Evolutionary conservation across 768 basidiomycete genomes (phyloP), one percentile per base, ranked within the genome.

Genomic region (Leccinellum albellum): DNA sequence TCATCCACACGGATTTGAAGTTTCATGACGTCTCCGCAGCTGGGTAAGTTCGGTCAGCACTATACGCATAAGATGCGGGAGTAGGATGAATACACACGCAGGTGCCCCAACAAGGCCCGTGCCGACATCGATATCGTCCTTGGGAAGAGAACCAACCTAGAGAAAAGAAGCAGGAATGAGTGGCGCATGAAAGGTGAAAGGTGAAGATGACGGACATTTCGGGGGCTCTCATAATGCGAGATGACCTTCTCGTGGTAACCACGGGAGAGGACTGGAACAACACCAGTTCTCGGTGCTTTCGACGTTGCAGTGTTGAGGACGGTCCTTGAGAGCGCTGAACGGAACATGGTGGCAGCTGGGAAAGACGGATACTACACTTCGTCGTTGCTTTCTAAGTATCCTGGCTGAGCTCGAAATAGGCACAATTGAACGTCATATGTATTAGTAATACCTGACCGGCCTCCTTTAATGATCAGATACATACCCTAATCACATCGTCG

Each of bases 21-120:
- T 75, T 98, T 98, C 96, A 99, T 99, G 47, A 98, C 96, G 77
- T 97, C 94, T 65, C 94, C 94, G 70, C 94, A 96, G 4, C 94
- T 95, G 68, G 53, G 63, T n/a, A 53, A 28, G 53, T 15, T 26
- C 45, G 20, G 55, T 63, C 55, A 65, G 66, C 40, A 52, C 10
- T 12, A 37, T 56, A 57, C 45, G 65, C 33, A 50, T 47, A 49
- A 49, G 37, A 26, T 21, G 50, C 32, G 45, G 37, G 54, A 0
- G 24, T 24, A 49, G 23, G 53, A 53, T 51, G 49, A 13, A 33
- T 14, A 84, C 91, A 66, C 77, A 94, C 92, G 91, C 93, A 75
- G 94, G 94, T 53, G 94, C 95, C 48, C 97, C 97, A 42, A 99
- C 97, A 50, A 99, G 90, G 31, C 97, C 97, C 45, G 95, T 98